Evolutionary conservation across 1,284 basidiomycete genomes (phyloP).

Genomic region (Moesziomyces globuligerus): DNA sequence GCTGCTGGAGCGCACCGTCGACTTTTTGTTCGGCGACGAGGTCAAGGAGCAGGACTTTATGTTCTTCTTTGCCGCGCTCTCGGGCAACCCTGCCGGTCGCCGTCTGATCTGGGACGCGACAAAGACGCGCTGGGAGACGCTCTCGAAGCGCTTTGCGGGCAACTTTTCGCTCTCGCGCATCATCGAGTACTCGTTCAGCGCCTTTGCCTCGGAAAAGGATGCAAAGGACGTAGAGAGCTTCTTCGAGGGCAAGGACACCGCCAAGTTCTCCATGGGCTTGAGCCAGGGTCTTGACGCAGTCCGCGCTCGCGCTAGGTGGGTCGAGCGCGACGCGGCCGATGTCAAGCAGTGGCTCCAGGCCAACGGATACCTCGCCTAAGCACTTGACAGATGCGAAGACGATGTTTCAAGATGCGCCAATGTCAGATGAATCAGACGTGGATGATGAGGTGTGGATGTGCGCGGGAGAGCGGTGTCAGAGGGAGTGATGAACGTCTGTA

Average conservation of each 20-base stretch:
- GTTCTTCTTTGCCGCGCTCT: conserved; percentile 66
- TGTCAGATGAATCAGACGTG: too few relatives aligned
- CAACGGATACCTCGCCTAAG: conserved; percentile 52
- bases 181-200: conserved; percentile 72
- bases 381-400: too few relatives aligned
- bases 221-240: conserved; percentile 75
- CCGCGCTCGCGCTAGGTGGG: conserved; percentile 73
- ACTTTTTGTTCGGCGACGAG: conserved; percentile 59
- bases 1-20: conserved; percentile 66
- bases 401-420: too few relatives aligned
- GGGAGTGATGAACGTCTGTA: too few relatives aligned
- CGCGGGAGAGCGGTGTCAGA: too few relatives aligned
- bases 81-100: conserved; percentile 61
- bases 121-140: conserved; percentile 63
- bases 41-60: conserved; percentile 68
- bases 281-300: conserved; percentile 78
- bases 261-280: conserved; percentile 72
- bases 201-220: conserved; percentile 78
- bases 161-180: conserved; percentile 64
- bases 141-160: conserved; percentile 74
- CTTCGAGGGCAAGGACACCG: conserved; percentile 68
- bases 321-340: conserved; percentile 74
- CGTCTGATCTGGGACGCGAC: conserved; percentile 66
- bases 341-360: conserved; percentile 72
- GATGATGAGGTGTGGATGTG: too few relatives aligned